Base-by-base conservation (phyloP, 2,329 filamentous ascomycete genomes). In the Lasiodiplodia hormozganensis region DNA sequence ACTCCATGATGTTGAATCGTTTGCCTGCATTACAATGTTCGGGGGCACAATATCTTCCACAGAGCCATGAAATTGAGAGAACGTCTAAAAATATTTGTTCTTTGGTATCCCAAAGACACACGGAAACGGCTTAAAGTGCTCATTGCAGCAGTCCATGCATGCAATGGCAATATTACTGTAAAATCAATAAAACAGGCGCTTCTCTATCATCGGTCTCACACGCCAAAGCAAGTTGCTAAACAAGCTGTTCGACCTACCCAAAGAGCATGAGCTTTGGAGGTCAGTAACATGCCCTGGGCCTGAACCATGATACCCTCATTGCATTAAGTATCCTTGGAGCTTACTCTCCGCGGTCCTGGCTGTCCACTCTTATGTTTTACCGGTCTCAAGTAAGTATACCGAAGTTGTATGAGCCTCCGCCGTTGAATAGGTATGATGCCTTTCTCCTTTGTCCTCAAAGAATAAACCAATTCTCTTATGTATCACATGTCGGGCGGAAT, bases 391-490 rank as follows among this genome's bases (percentile, higher is more conserved):
- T 47, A 11, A 21, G n/a, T 18, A 47, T 47, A 21, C 43, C n/a
- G n/a, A 18, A 47, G 43, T 21, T 21, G 43, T 47, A 56, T 28
- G 52, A 16, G 31, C 25, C 28, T 36, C 43, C 18, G 51, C 4
- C 14, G 31, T 23, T 18, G 10, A 31, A 49, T 14, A 36, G 12
- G 21, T 34, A 21, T 34, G 40, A 8, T 49, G 34, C 40, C 23
- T 28, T 34, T 62, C 47, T 14, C 40, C 7, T 7, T 28, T 6
- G 25, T 47, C n/a, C 25, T 25, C 12, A 12, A 43, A 60, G n/a
- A 60, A 57, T 57, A 60, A 51, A 21, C 25, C 58, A 34, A 23
- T 34, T 18, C 25, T 34, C 25, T 40, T 49, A 56, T 57, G 31
- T 57, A 43, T 36, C 51, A 66, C 18, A 28, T 34, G 36, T 36